Evolutionary conservation across 208 protist species (phyloP).

Genomic region (Trypanosoma conorhini): DNA sequence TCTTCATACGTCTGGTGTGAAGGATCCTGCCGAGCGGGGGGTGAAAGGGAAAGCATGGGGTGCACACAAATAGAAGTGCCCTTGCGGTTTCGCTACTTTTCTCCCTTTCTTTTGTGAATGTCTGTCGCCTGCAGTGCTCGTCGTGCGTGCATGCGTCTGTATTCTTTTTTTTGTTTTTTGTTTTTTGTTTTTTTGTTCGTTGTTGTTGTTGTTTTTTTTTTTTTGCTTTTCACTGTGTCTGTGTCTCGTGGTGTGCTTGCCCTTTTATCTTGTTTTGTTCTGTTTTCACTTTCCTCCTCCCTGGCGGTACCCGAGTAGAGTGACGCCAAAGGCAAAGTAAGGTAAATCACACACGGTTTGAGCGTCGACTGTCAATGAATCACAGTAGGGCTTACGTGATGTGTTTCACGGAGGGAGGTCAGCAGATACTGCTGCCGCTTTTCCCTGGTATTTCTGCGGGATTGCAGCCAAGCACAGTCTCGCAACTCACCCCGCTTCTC

Average conservation of each 20-base stretch:
- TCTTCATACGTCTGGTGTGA: background rate
- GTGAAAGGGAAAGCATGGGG: background rate
- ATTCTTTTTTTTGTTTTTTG: no score
- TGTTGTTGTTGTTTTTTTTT: no score
- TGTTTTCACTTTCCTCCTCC: background rate
- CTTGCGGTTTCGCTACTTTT: background rate
- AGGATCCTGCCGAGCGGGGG: background rate
- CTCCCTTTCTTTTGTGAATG: background rate
- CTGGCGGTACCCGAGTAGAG: background rate
- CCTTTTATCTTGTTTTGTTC: background rate
- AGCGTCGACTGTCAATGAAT: background rate
- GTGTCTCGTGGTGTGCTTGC: background rate
- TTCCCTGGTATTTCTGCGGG: background rate
- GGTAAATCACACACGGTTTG: background rate
- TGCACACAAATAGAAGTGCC: background rate
- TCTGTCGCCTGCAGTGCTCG: no score
- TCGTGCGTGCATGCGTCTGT: no score
- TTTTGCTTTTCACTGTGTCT: background rate
- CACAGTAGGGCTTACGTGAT: background rate
- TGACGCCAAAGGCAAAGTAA: background rate
- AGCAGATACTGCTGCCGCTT: background rate
- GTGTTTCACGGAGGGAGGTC: background rate
- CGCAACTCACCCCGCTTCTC: constrained; percentile 6
- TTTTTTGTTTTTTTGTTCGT: no score
- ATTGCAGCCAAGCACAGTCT: background rate